Conservation (phyloP, 257 asterid genomes). For the Plectranthus barbatus region DNA sequence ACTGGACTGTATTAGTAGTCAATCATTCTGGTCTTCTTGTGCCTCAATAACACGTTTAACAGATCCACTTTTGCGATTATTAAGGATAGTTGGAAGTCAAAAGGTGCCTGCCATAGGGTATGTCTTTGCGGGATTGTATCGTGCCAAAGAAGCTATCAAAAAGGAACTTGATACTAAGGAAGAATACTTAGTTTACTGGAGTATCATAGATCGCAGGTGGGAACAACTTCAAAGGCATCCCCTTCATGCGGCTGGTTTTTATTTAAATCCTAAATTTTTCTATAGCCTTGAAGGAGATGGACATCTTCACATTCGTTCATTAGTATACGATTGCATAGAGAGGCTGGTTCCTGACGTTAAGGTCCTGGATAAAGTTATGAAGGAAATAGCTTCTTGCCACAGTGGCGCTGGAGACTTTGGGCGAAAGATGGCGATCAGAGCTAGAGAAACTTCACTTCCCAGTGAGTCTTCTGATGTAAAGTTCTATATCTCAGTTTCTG, state of each 20-base stretch:
- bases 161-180: conserved; percentile 56
- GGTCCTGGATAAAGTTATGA: conserved; percentile 67
- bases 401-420: conserved; percentile 86
- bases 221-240: no score
- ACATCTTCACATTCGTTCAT: conserved; percentile 60
- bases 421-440: conserved; percentile 87
- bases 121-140: conserved; percentile 74
- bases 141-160: no score
- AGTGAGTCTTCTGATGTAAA: conserved; percentile 36
- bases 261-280: conserved; percentile 82
- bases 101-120: conserved; percentile 81
- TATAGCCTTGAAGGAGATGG: conserved; percentile 74
- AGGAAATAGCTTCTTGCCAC: conserved; percentile 68
- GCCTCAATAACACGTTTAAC: conserved; percentile 35
- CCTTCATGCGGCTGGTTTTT: no score
- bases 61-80: no score
- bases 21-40: conserved; percentile 73
- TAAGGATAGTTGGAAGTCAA: conserved; percentile 65
- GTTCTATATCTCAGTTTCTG: background rate
- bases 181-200: no score
- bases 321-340: conserved; percentile 78
- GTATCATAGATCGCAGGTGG: no score
- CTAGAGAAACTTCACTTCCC: conserved; percentile 75
- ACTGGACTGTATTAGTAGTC: conserved; percentile 38
- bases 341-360: conserved; percentile 70